Conservation (phyloP, 2,329 filamentous ascomycete genomes). For the Dothideomycetes sp. region DNA sequence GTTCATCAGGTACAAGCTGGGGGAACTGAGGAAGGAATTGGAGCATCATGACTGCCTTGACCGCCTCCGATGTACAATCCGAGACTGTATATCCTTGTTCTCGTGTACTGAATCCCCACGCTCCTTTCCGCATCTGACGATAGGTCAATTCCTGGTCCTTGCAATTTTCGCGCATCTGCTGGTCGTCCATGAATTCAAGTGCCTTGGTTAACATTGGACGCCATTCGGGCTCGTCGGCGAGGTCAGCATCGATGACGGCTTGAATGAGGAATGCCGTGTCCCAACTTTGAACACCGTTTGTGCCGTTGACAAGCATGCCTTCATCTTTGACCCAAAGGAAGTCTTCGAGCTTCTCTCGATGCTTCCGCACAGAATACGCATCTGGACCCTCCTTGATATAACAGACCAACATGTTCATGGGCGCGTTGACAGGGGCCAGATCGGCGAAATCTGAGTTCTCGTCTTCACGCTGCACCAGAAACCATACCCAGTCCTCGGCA, state of each 20-base stretch:
- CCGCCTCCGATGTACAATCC: constrained; percentile 83
- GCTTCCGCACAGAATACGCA: constrained; percentile 58
- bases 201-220: constrained; percentile 73
- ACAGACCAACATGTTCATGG: constrained; percentile 81
- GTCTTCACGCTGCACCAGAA: constrained; percentile 82
- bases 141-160: constrained; percentile 71
- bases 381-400: constrained; percentile 77
- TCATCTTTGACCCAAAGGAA: constrained; percentile 86
- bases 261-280: constrained; percentile 88
- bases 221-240: constrained; percentile 68
- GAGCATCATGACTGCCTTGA: constrained; percentile 76
- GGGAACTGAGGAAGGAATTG: constrained; percentile 72
- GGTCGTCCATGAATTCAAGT: constrained; percentile 74
- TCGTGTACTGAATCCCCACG: constrained; percentile 90
- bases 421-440: constrained; percentile 78
- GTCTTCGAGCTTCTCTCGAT: constrained; percentile 72
- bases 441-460: constrained; percentile 81
- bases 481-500: constrained; percentile 72
- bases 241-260: constrained; percentile 64
- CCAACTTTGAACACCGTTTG: constrained; percentile 97
- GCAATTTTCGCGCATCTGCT: constrained; percentile 81
- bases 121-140: constrained; percentile 81
- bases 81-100: constrained; percentile 91
- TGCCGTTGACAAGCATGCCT: constrained; percentile 90
- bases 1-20: constrained; percentile 58